A percentile compares a stretch with the other conserved stretches of the same genome.
Conservation (phyloP, 139 green algal genomes). For the Chlorella vulgaris region DNA sequence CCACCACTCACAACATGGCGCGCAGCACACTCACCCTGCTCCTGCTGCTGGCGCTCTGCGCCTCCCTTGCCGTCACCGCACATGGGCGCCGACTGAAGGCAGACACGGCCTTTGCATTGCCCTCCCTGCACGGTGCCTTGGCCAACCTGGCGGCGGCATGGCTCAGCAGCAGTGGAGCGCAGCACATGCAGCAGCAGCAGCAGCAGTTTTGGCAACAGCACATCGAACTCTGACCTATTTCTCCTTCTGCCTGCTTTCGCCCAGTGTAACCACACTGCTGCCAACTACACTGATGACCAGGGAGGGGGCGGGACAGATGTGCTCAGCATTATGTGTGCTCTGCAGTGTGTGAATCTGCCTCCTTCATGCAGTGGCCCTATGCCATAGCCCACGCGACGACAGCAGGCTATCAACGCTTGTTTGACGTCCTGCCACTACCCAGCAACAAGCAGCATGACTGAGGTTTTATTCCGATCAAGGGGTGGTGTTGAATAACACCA, state of each 20-base stretch:
- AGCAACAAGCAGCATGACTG: too few relatives aligned
- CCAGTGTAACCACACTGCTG: too few relatives aligned
- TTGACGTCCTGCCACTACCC: too few relatives aligned
- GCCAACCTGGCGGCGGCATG: background rate
- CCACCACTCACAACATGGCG: too few relatives aligned
- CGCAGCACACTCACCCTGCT: background rate
- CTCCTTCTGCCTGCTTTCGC: too few relatives aligned
- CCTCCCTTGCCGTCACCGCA: background rate
- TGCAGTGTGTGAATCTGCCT: too few relatives aligned
- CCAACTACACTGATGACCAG: too few relatives aligned
- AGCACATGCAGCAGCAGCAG: background rate
- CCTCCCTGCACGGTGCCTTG: background rate
- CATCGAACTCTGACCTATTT: background rate
- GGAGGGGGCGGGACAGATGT: too few relatives aligned
- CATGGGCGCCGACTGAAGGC: background rate
- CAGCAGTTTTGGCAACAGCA: background rate
- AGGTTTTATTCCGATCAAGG: background rate
- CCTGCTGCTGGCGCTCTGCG: background rate
- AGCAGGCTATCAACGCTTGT: too few relatives aligned
- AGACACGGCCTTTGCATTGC: background rate
- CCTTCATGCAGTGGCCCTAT: too few relatives aligned
- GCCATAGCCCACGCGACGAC: too few relatives aligned
- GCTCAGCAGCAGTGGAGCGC: background rate
- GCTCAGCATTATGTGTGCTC: too few relatives aligned
- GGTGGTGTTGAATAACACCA: conserved; percentile 9